Evolutionary conservation across 192 early-diverging fungal species (phyloP), one percentile per base, ranked within the genome.

Genomic region (Rhizoclosmatium globosum): DNA sequence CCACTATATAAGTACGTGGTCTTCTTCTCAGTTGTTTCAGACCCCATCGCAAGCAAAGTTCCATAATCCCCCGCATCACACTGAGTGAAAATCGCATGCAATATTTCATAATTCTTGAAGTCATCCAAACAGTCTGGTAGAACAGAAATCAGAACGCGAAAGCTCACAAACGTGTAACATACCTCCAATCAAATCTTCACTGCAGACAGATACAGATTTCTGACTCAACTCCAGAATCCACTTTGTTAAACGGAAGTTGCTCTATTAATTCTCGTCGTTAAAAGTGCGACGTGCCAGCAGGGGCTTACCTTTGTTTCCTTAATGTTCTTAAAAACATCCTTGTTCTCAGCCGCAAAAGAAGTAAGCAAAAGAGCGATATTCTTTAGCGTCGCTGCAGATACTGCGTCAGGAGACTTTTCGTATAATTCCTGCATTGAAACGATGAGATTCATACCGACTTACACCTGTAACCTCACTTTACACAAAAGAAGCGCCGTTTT

Each of bases 51-150:
- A 6, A 84, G 64, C 15, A 80, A 50, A 15, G 80, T 83, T 31
- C 75, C 78, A 44, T 87, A 87, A 71, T 87, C 82, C 1, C 86
- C 86, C 2, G 86, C 85, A 74, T 87, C 86, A 64, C 79, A 85
- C 64, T 85, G 79, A 0, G 77, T 82, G 69, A 87, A 87, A 68
- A 87, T 69, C 3, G 59, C 66, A 74, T 87, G 86, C 11, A 78
- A 80, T 21, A 87, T 58, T 53, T 87, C 86, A 59, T 77, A 85
- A 53, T 79, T 83, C 60, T 87, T 87, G 64, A 87, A 87, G 38
- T 74, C 85, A 70, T 87, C 86, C 47, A 87, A 61, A 21, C 61
- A 84, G 21, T 75, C 81, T 84, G 79, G 4, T 41, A 84, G 50
- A 53, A 53, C 17, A 53, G 17, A 13, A 17, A 53, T 53, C 50